phyloP scores from a whole-genome alignment of 768 basidiomycete species.

The Lactarius trivialis region DNA sequence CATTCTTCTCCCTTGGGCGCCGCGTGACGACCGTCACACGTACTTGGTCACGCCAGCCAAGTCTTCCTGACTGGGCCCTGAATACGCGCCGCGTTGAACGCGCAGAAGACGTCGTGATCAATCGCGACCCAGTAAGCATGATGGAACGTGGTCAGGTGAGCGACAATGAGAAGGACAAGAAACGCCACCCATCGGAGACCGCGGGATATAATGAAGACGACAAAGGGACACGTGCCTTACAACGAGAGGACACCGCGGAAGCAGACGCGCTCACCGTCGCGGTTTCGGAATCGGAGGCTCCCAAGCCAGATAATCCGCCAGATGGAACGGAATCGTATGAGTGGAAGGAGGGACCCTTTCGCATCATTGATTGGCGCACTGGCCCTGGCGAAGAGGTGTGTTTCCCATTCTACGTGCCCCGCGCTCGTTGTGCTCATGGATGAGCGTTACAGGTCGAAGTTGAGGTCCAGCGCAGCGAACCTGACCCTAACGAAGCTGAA shows the following conservation, averaged over 20 bases:
- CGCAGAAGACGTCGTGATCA: constrained; percentile 77
- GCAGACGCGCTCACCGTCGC: constrained; percentile 16
- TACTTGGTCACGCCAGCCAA: constrained; percentile 75
- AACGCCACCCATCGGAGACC: constrained; percentile 14
- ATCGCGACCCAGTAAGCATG: constrained; percentile 54
- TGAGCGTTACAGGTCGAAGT: constrained; percentile 30
- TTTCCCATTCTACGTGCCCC: background rate
- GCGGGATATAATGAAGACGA: constrained; percentile 20
- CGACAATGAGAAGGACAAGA: constrained; percentile 24
- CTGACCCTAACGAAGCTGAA: constrained; percentile 28
- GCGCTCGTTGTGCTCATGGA: background rate
- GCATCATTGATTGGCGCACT: constrained; percentile 53
- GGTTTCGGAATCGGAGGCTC: constrained; percentile 18
- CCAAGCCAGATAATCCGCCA: constrained; percentile 36
- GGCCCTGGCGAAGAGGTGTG: constrained; percentile 65
- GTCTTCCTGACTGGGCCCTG: constrained; percentile 76
- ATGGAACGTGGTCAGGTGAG: constrained; percentile 44
- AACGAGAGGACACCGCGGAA: constrained; percentile 13
- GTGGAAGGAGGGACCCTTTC: constrained; percentile 68
- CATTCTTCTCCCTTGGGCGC: constrained; percentile 86
- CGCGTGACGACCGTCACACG: constrained; percentile 87
- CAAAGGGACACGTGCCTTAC: constrained; percentile 24
- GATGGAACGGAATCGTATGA: constrained; percentile 44
- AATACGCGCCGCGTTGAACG: constrained; percentile 65
- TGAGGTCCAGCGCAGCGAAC: constrained; percentile 32